Base-by-base conservation (phyloP, 371 early-diverging fungal species). In the Mortierella sp. region DNA sequence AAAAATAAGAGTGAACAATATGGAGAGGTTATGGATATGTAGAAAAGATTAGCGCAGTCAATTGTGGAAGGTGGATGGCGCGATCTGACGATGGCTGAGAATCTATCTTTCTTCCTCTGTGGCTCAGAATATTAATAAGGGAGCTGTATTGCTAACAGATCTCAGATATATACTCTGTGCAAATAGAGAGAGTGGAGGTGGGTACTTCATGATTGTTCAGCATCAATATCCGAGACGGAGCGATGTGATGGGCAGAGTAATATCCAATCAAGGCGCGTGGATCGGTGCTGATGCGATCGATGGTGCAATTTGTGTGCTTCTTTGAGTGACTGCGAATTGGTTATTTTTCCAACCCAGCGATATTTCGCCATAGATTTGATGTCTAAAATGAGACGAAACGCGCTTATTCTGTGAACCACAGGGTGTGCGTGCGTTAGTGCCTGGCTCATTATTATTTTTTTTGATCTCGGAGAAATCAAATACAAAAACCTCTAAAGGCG, bases 191-290 rank as follows among this genome's bases (percentile, higher is more conserved):
- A 29, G 32, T 29, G 29, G 22, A 22, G 43, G 10, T n/a, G 35
- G 2, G 17, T 56, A 10, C 57, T 17, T 3, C 31, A 67, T 55
- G 57, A 29, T 49, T 12, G 34, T 49, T 40, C 29, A 37, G 23
- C 32, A 57, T 31, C 56, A 26, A 43, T 29, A 40, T 42, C 43
- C 47, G 35, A 34, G 40, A 58, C 15, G n/a, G 47, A 43, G 58
- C 32, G 57, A 67, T 45, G 59, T 22, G 53, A 29, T 45, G 45
- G n/a, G 45, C n/a, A 45, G 45, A 45, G 4, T 3, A 47, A 12
- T 53, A 51, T 43, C 75, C 75, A 74, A 74, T 74, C 75, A 74
- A 74, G 75, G 64, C 68, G 60, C 75, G 61, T 60, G 65, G 64
- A 58, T 51, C 49, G 60, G 59, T 59, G 63, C 60, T 68, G 75